Percentiles rank a stretch among this genome's conserved stretches.
phyloP scores from a whole-genome alignment of 2,329 filamentous ascomycete species.

The Pseudocercospora pini-densiflorae region DNA sequence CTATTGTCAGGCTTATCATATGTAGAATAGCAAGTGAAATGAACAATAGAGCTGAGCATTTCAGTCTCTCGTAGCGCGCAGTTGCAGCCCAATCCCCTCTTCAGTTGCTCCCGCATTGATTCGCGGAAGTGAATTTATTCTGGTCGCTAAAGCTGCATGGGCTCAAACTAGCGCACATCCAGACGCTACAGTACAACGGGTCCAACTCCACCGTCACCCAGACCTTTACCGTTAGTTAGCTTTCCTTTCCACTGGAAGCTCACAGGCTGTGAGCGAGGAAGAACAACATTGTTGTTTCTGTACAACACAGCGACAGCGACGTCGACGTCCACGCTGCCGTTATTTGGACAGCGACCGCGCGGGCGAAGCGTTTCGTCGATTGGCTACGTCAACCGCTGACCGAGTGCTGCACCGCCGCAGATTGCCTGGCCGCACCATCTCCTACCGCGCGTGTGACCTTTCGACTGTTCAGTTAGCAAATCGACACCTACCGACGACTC shows the following conservation, averaged over 20 bases:
- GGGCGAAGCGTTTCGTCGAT: neutral
- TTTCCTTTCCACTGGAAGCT: neutral
- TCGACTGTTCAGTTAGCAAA: neutral
- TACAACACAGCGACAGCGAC: neutral
- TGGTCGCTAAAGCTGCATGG: neutral
- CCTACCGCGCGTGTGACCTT: neutral
- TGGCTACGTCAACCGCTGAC: neutral
- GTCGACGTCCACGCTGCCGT: neutral
- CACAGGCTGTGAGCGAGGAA: neutral
- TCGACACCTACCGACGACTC: neutral
- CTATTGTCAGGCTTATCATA: neutral
- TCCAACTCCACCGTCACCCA: conserved; percentile 1
- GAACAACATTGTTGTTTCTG: neutral
- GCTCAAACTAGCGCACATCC: neutral
- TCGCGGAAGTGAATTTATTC: neutral
- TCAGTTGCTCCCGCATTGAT: neutral
- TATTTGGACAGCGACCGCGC: neutral
- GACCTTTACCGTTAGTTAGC: neutral
- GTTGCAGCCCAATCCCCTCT: too few relatives aligned
- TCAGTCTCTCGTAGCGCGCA: neutral
- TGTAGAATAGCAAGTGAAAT: neutral
- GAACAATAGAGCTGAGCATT: neutral
- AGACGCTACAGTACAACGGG: neutral
- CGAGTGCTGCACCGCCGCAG: conserved; percentile 5
- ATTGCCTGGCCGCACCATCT: neutral